Percentiles rank a stretch among this genome's conserved stretches.
Conservation (phyloP, 345 rosid species). For the Anacardium occidentale region DNA sequence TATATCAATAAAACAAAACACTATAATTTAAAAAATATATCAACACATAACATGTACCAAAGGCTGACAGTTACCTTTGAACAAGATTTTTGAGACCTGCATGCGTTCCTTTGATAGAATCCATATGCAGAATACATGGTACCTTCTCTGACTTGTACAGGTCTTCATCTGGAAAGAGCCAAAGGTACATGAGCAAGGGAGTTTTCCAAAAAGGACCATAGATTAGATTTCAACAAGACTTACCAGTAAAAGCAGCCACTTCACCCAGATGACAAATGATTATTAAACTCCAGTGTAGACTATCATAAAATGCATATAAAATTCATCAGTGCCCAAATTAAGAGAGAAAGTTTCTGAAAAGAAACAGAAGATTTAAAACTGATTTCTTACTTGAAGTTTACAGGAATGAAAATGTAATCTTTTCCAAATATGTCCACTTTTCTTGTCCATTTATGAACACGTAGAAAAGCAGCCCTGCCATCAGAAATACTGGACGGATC, state of each 20-base stretch:
- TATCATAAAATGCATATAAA: slow-evolving; percentile 35
- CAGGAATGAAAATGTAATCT: slow-evolving; percentile 91
- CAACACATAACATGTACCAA: background rate
- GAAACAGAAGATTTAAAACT: slow-evolving; percentile 5
- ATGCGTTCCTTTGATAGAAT: slow-evolving; percentile 95
- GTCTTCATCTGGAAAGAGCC: slow-evolving; percentile 53
- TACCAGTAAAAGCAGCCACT: slow-evolving; percentile 65
- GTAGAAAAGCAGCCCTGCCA: slow-evolving; percentile 94
- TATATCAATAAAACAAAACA: background rate
- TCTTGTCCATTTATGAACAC: slow-evolving; percentile 97
- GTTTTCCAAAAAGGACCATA: slow-evolving; percentile 13
- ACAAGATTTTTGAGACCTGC: slow-evolving; percentile 88
- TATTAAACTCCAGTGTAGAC: slow-evolving; percentile 99
- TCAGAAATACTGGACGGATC: slow-evolving; percentile 94
- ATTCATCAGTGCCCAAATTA: slow-evolving; percentile 19
- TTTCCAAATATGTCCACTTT: slow-evolving; percentile 89
- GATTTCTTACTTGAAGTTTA: slow-evolving; percentile 76
- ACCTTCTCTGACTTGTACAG: slow-evolving; percentile 45
- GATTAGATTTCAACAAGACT: slow-evolving; percentile 18
- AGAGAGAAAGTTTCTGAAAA: slow-evolving; percentile 8
- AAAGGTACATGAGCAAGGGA: slow-evolving; percentile 15
- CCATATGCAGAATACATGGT: slow-evolving; percentile 97
- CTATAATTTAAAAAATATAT: no score
- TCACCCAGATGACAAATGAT: slow-evolving; percentile 93
- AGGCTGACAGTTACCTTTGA: slow-evolving; percentile 65